Evolutionary conservation across 2,329 filamentous ascomycete genomes (phyloP).

Genomic region (Paecilomyces formosus): DNA sequence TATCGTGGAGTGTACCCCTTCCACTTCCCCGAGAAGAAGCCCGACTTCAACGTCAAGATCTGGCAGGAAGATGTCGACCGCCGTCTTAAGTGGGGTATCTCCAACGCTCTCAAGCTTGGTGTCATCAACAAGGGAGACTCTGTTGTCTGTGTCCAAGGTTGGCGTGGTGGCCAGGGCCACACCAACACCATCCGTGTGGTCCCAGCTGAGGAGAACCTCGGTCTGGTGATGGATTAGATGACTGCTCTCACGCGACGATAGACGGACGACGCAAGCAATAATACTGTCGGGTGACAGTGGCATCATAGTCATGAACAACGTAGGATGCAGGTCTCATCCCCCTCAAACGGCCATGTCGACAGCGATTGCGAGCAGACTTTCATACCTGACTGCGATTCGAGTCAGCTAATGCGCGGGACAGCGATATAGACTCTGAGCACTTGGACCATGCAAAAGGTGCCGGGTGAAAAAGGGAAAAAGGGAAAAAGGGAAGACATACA

Average conservation of each 20-base stretch:
- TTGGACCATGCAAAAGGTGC: neutral
- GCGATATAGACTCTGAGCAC: neutral
- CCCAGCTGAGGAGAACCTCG: constrained; percentile 40
- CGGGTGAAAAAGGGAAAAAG: neutral
- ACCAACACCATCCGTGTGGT: constrained; percentile 56
- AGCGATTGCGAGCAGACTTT: neutral
- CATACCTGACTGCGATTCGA: neutral
- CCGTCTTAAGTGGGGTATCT: constrained; percentile 95
- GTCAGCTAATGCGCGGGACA: neutral
- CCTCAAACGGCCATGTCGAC: neutral
- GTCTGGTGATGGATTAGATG: constrained; percentile 26
- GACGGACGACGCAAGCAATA: neutral
- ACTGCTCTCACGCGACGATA: neutral
- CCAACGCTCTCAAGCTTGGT: constrained; percentile 73
- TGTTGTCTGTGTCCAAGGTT: constrained; percentile 61
- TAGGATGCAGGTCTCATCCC: neutral
- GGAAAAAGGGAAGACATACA: neutral
- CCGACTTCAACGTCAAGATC: constrained; percentile 83
- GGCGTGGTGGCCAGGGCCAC: constrained; percentile 61
- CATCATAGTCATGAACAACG: neutral
- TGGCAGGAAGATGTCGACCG: constrained; percentile 99
- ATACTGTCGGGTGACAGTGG: neutral
- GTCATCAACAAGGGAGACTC: constrained; percentile 71
- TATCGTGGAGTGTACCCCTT: constrained; percentile 99
- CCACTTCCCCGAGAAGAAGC: constrained; percentile 86